Evolutionary conservation across 2,329 filamentous ascomycete genomes (phyloP).

Genomic region (Verticillium albo-atrum): DNA sequence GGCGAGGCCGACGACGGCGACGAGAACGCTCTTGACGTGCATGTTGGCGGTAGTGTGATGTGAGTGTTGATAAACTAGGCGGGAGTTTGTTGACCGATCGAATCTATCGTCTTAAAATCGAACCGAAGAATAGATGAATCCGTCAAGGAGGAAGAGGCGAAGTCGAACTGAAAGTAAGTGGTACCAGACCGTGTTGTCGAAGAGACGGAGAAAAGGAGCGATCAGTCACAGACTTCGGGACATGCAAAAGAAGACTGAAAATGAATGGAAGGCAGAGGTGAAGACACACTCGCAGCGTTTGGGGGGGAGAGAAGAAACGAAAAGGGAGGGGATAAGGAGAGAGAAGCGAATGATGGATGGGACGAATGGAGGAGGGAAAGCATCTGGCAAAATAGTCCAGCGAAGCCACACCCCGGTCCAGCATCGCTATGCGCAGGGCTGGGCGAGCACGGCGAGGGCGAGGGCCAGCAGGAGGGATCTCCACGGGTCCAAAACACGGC

Average conservation of each 20-base stretch:
- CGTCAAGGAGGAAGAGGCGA: background rate
- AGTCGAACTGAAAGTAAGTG: conserved; percentile 24
- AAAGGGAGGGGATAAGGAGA: conserved; percentile 16
- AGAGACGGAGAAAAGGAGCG: conserved; percentile 32
- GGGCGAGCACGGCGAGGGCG: conserved; percentile 6
- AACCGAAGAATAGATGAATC: conserved; percentile 9
- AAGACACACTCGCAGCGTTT: conserved; percentile 45
- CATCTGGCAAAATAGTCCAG: conserved; percentile 22
- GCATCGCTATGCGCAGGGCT: conserved; percentile 27
- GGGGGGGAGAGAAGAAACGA: conserved; percentile 33
- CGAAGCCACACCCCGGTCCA: conserved; percentile 33
- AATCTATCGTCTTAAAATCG: conserved; percentile 1
- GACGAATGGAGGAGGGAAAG: conserved; percentile 23
- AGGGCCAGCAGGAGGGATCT: conserved; percentile 20
- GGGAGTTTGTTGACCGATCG: background rate
- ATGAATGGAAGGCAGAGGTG: conserved; percentile 40
- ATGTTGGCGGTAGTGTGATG: conserved; percentile 36
- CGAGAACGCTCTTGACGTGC: conserved; percentile 45
- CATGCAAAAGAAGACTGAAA: conserved; percentile 24
- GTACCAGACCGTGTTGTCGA: conserved; percentile 45
- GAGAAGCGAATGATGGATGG: conserved; percentile 22
- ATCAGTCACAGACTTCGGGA: conserved; percentile 39
- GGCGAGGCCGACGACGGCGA: conserved; percentile 42
- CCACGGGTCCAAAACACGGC: conserved; percentile 36
- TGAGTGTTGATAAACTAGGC: background rate